Conservation (phyloP, 176 grass and related monocot genomes). For the Tillandsia leiboldiana region DNA sequence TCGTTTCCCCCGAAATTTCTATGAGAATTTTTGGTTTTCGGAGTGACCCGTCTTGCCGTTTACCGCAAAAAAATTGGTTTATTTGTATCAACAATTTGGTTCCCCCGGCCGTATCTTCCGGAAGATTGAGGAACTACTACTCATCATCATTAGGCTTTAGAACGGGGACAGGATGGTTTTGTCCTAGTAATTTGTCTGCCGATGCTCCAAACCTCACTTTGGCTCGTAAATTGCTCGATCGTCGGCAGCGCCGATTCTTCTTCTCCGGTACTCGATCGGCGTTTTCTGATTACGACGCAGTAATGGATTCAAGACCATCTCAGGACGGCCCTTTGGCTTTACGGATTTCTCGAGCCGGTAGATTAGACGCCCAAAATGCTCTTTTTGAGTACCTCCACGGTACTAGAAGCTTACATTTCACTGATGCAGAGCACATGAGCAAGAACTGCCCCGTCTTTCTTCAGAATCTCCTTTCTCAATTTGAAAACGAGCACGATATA, state of each 20-base stretch:
- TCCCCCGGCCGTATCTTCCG: neutral
- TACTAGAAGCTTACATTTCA: slow-evolving; percentile 25
- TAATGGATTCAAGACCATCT: slow-evolving; percentile 4
- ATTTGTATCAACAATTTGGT: neutral
- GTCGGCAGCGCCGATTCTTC: neutral
- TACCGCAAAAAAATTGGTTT: neutral
- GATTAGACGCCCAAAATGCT: slow-evolving; percentile 27
- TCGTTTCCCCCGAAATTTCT: slow-evolving; percentile 7
- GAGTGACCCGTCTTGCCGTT: neutral
- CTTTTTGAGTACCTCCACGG: slow-evolving; percentile 39
- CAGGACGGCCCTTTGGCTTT: neutral
- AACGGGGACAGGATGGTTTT: no score
- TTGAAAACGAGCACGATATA: slow-evolving; percentile 14
- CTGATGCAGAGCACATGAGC: slow-evolving; percentile 46
- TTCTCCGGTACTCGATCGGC: neutral
- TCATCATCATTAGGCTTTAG: no score
- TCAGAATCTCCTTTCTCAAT: slow-evolving; percentile 15
- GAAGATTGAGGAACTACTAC: neutral
- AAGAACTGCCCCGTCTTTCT: slow-evolving; percentile 43
- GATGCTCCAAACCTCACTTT: neutral
- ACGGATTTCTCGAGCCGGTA: slow-evolving; percentile 6
- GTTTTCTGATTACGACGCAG: neutral
- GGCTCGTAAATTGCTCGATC: neutral
- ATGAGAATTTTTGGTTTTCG: slow-evolving; percentile 15
- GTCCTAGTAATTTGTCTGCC: no score